Evolutionary conservation across 2,329 filamentous ascomycete genomes (phyloP), one percentile per base, ranked within the genome.

Genomic region (Exophiala oligosperma): DNA sequence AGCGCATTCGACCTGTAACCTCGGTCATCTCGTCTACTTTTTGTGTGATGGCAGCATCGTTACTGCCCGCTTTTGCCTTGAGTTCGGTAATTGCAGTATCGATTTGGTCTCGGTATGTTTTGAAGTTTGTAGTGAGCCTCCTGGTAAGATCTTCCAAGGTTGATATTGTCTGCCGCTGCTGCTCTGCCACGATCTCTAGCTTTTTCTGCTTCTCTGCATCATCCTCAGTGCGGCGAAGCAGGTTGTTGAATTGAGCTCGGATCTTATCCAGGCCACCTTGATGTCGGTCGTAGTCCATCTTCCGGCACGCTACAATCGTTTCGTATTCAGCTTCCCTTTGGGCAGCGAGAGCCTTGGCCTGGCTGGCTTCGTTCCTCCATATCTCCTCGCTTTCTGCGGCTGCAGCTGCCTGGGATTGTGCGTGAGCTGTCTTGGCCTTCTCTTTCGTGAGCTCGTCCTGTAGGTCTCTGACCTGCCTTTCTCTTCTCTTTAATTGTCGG

Each of bases 391-490:
- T 66, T 3, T 55, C 47, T 7, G 60, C 44, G 12, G 66, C 66
- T 4, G 58, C 63, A 9, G 54, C 56, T 9, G 76, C 72, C 47
- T 74, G 71, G 35, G 67, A 69, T 59, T 80, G 77, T 2, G 76
- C 75, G 9, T 69, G 68, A 1, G 71, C 65, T 23, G 77, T 71
- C 58, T 74, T 72, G 26, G 70, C 65, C 53, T 73, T 74, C 62
- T 80, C 77, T 26, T 63, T 68, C n/a, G 74, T 69, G 4, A 78
- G 58, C 61, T 69, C 62, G 64, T 70, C 66, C 60, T 70, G 63
- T 62, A 80, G 59, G 41, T 79, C 77, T 54, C 79, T 75, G 7
- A 80, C 74, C 61, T 78, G 79, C 41, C 76, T 71, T 59, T 80
- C 78, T 61, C 77, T 79, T 47, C 76, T 73, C 14, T 73, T 68